A percentile compares a stretch with the other conserved stretches of the same genome.
Evolutionary conservation across 2,329 filamentous ascomycete species (phyloP).

Genomic region (Penicillium sp.): DNA sequence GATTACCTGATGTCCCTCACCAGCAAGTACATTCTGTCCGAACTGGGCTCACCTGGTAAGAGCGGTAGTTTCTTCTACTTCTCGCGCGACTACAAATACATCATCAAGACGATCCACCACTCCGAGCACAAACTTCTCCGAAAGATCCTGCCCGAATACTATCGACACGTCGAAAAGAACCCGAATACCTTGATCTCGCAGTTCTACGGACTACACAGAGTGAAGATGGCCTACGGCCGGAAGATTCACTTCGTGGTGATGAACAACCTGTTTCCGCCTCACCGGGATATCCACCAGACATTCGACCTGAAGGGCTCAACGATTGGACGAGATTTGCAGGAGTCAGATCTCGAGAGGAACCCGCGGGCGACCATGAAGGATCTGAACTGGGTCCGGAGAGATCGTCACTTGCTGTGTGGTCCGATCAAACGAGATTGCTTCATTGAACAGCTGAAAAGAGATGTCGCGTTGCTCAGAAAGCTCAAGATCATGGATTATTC

Average conservation of each 20-base stretch:
- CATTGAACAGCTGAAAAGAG: conserved; percentile 80
- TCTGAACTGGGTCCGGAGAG: conserved; percentile 87
- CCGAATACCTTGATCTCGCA: conserved; percentile 96
- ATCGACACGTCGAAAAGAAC: conserved; percentile 86
- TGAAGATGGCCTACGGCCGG: conserved; percentile 96
- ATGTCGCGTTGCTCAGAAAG: conserved; percentile 81
- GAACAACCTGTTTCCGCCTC: conserved; percentile 98
- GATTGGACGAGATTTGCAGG: conserved; percentile 84
- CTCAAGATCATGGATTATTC: conserved; percentile 99
- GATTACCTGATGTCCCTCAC: conserved; percentile 98
- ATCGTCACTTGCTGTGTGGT: conserved; percentile 83
- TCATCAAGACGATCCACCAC: conserved; percentile 99
- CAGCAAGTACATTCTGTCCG: conserved; percentile 97
- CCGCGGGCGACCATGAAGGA: conserved; percentile 93
- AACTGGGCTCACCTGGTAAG: conserved; percentile 94
- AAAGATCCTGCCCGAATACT: conserved; percentile 74
- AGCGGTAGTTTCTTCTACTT: conserved; percentile 99
- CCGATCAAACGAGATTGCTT: conserved; percentile 85
- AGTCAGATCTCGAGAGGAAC: conserved; percentile 83
- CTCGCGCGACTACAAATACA: conserved; percentile 98
- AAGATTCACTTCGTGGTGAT: conserved; percentile 99
- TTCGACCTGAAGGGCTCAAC: conserved; percentile 98
- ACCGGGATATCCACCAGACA: conserved; percentile 94
- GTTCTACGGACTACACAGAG: conserved; percentile 94
- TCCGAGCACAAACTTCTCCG: conserved; percentile 62